Conservation (phyloP, 2,329 filamentous ascomycete genomes). For the Pseudopyrenochaeta lycopersici region DNA sequence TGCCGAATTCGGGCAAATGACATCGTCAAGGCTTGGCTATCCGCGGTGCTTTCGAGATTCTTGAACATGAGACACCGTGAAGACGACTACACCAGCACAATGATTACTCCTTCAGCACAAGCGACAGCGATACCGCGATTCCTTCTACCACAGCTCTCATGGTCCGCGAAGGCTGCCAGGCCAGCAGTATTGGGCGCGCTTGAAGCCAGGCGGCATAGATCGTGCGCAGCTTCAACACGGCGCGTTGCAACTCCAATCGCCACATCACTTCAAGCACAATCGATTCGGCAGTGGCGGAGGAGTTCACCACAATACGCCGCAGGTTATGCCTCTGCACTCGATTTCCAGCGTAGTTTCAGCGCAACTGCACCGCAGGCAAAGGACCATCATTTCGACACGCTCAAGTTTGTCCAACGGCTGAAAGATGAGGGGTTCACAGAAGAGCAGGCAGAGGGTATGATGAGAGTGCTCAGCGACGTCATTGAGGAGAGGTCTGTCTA, state of each 20-base stretch:
- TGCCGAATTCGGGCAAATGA: slow-evolving; percentile 30
- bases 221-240: slow-evolving; percentile 20
- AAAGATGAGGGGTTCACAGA: slow-evolving; percentile 94
- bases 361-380: slow-evolving; percentile 68
- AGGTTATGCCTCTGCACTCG: slow-evolving; percentile 9
- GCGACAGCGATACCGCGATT: slow-evolving; percentile 48
- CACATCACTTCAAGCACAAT: slow-evolving; percentile 15
- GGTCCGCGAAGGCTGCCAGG: slow-evolving; percentile 38
- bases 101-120: slow-evolving; percentile 33
- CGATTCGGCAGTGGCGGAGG: slow-evolving; percentile 10
- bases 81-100: slow-evolving; percentile 30
- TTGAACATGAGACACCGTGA: slow-evolving; percentile 7
- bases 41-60: slow-evolving; percentile 13
- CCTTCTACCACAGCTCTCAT: slow-evolving; percentile 49
- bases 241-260: slow-evolving; percentile 13
- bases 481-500: slow-evolving; percentile 83
- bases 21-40: slow-evolving; percentile 26
- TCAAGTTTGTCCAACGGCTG: slow-evolving; percentile 93
- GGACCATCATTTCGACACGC: slow-evolving; percentile 97
- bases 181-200: slow-evolving; percentile 22
- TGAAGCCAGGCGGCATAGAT: slow-evolving; percentile 25
- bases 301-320: slow-evolving; percentile 6
- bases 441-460: slow-evolving; percentile 96
- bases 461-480: slow-evolving; percentile 95
- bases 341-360: slow-evolving; percentile 65